phyloP scores from a whole-genome alignment of 805 yeast genomes.

The Ogataea henricii region DNA sequence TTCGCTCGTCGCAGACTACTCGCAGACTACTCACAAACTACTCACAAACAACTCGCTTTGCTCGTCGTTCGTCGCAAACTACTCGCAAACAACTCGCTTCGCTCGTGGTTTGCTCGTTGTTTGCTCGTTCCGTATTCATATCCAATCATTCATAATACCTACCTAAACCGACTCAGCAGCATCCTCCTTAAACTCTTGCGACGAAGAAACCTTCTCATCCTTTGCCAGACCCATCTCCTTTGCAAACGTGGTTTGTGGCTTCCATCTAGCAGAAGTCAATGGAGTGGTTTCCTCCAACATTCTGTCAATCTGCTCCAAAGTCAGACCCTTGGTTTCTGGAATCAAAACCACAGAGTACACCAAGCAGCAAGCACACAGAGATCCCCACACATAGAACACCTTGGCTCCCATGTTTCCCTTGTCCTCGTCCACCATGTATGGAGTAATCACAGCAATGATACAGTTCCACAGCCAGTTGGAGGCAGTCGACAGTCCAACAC shows the following conservation, averaged over 20 bases:
- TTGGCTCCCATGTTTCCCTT: constrained; percentile 61
- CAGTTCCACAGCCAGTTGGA: constrained; percentile 82
- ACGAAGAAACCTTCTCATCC: constrained; percentile 18
- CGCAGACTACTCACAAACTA: too few species aligned
- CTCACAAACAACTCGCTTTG: too few species aligned
- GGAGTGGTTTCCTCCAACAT: constrained; percentile 41
- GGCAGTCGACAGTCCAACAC: constrained; percentile 69
- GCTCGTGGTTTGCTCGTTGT: too few species aligned
- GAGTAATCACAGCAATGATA: constrained; percentile 74
- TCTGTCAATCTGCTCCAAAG: constrained; percentile 77
- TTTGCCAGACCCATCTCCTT: constrained; percentile 31
- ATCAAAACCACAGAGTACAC: constrained; percentile 73
- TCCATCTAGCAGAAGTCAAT: constrained; percentile 37
- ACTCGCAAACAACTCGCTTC: too few species aligned
- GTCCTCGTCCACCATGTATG: constrained; percentile 68
- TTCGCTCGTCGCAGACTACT: too few species aligned
- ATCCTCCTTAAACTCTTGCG: constrained; percentile 22
- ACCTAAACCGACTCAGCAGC: constrained; percentile 9
- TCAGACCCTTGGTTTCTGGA: constrained; percentile 78
- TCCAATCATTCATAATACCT: background rate
- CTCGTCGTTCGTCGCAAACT: too few species aligned
- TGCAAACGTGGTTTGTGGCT: constrained; percentile 37
- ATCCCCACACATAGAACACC: constrained; percentile 77
- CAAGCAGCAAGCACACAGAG: constrained; percentile 42
- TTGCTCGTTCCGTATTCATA: too few species aligned